Conservation (phyloP, 345 rosid genomes). For the Gossypium rotundifolium region DNA sequence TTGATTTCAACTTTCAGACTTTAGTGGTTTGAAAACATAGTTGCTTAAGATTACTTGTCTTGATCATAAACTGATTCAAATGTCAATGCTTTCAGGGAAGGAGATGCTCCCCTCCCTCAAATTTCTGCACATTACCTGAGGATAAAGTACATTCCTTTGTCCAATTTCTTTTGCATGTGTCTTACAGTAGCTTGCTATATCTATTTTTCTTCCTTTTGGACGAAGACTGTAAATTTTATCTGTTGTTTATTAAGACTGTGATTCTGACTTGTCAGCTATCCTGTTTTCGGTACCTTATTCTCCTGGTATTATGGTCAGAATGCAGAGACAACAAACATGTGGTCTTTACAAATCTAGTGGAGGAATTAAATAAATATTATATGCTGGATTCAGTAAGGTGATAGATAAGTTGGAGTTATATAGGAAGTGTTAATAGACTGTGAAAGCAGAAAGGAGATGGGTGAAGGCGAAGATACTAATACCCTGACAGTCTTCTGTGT, state of each 20-base stretch:
- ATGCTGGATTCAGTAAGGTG: background rate
- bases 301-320: background rate
- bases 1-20: conserved; percentile 19
- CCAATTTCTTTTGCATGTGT: background rate
- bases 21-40: conserved; percentile 3
- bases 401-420: background rate
- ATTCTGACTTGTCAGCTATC: background rate
- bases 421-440: background rate
- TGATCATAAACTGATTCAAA: conserved; percentile 20
- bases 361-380: background rate
- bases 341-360: background rate
- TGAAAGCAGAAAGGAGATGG: background rate
- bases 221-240: background rate
- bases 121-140: conserved; percentile 71
- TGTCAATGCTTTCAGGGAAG: conserved; percentile 60
- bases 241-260: background rate
- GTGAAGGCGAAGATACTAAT: background rate
- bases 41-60: conserved; percentile 7
- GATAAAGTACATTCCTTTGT: conserved; percentile 53
- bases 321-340: background rate
- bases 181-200: background rate
- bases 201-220: background rate
- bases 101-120: conserved; percentile 72
- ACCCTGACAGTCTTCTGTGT: background rate
- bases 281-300: background rate